A percentile compares a stretch with the other conserved stretches of the same genome.
Conservation (phyloP, 257 asterid species). For the Nicotiana paniculata region DNA sequence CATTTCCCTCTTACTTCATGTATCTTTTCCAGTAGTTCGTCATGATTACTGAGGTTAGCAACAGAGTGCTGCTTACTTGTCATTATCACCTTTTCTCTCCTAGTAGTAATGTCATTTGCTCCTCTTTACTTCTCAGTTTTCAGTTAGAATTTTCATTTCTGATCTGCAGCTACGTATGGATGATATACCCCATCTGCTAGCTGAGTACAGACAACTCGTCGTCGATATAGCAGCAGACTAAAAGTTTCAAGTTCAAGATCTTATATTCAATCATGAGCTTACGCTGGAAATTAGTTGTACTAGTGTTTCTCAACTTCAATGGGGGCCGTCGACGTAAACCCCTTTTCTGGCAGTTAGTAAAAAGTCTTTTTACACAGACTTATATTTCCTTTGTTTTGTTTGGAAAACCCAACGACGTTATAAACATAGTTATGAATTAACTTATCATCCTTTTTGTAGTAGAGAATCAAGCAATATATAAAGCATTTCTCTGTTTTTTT, state of each 20-base stretch:
- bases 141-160: conserved; percentile 1
- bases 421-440: neutral
- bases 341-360: neutral
- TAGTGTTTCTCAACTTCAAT: neutral
- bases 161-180: conserved; percentile 65
- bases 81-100: neutral
- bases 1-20: neutral
- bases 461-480: neutral
- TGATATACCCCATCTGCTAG: conserved; percentile 55
- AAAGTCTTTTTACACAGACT: neutral
- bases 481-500: neutral
- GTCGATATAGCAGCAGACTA: conserved; percentile 22
- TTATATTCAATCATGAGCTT: neutral
- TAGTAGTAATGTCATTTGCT: neutral
- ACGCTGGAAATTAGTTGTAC: neutral
- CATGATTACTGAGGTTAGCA: neutral
- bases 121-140: neutral
- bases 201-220: conserved; percentile 68
- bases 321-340: neutral
- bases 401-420: neutral
- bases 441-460: neutral
- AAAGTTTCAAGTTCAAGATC: neutral
- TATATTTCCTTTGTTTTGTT: neutral
- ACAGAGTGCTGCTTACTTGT: neutral
- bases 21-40: neutral